Evolutionary conservation across 192 early-diverging fungal genomes (phyloP), one percentile per base, ranked within the genome.

Genomic region (Coemansia sp.): DNA sequence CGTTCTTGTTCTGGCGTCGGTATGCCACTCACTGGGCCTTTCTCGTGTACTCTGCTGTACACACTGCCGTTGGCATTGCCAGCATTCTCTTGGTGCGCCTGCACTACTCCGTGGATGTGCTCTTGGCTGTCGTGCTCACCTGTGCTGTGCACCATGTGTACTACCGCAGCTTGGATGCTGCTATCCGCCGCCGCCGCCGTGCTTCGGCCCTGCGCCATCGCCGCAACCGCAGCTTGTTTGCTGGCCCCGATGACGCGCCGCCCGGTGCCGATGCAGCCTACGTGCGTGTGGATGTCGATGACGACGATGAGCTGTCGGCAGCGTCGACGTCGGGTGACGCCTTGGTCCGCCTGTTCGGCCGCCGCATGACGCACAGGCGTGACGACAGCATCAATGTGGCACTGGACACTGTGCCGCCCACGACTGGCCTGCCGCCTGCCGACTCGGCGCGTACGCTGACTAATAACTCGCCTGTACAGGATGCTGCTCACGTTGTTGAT

Each of bases 41-140:
- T 34, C 71, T 83, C 11, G 71, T 53, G 7, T 85, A 77, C 60
- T 50, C 79, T 28, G 58, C 68, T 3, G 63, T 83, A 9, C 69
- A 84, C 20, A 64, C 70, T 10, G 9, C 71, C 2, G 42, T 66
- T 9, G 87, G 84, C 1, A 75, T 88, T 24, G 63, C 73, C 2
- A 74, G 84, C 20, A 85, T 88, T 18, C 36, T 86, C 20, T 38
- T 83, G 18, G 85, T 74, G 46, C 83, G 79, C 11, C 67, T 82
- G 23, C 87, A 88, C 46, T 88, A 88, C 63, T 74, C 87, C 7
- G 68, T 86, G 23, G 87, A 88, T 18, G 84, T 88, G 31, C 26
- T 85, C 26, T 38, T 88, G 43, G 87, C 85, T 2, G 37, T 86
- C 6, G 50, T 86, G 57, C 67, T 89, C 43, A 83, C 84, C 6